These are phyloP conservation scores for Hypseocharis bilobata DNA, from an alignment of 441 rosid genomes.

Conservation along the genomic window DNA sequence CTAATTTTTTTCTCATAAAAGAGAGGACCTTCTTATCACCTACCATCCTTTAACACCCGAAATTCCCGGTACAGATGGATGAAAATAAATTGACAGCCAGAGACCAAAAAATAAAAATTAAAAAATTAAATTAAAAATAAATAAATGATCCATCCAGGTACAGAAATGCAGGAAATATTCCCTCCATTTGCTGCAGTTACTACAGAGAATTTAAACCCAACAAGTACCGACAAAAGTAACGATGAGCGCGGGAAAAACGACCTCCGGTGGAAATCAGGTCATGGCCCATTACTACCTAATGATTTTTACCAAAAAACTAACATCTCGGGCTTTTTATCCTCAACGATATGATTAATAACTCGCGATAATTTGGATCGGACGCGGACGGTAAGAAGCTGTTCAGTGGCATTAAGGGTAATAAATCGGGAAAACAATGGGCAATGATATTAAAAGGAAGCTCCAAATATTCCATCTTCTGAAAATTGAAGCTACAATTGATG, in stretches of 20 bases:
- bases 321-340: constrained; percentile 11
- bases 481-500: background rate
- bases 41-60: too few species aligned
- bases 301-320: background rate
- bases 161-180: too few species aligned
- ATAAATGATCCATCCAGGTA: too few species aligned
- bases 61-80: too few species aligned
- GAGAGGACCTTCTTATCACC: too few species aligned
- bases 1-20: too few species aligned
- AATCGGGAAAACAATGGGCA: background rate
- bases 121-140: too few species aligned
- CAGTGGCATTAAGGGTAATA: background rate
- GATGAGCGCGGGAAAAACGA: background rate
- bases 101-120: too few species aligned
- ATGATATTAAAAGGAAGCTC: background rate
- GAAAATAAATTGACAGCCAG: too few species aligned
- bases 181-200: too few species aligned
- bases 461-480: background rate
- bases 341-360: background rate
- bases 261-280: too few species aligned
- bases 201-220: background rate
- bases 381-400: background rate
- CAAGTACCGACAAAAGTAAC: background rate
- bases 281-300: too few species aligned
- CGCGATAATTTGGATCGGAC: background rate